These are phyloP conservation scores for Talaromyces proteolyticus DNA, from an alignment of 495 filamentous ascomycete genomes.

Conservation along the genomic window DNA sequence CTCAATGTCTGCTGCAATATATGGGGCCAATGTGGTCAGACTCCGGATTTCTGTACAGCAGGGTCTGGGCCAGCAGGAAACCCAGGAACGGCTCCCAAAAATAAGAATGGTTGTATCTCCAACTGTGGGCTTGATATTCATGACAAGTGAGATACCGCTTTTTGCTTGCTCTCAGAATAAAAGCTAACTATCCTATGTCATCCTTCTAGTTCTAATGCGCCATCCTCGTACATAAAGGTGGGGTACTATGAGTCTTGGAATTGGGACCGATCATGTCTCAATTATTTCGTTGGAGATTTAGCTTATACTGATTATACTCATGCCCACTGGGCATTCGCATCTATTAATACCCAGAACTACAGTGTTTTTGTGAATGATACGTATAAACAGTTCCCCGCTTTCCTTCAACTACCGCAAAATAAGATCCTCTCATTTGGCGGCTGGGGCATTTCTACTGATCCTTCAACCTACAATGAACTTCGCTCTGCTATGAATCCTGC, in stretches of 20 bases:
- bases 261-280: constrained; percentile 16
- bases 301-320: constrained; percentile 29
- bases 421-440: constrained; percentile 41
- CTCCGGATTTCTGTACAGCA: constrained; percentile 37
- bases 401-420: constrained; percentile 11
- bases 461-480: constrained; percentile 26
- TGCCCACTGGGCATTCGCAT: constrained; percentile 38
- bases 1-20: constrained; percentile 20
- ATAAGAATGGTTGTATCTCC: constrained; percentile 39
- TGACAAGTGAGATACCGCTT: constrained; percentile 12
- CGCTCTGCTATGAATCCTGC: constrained; percentile 24
- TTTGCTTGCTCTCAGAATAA: constrained; percentile 8
- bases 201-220: not conserved
- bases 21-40: constrained; percentile 45
- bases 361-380: constrained; percentile 21
- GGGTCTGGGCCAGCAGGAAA: constrained; percentile 16
- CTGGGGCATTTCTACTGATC: constrained; percentile 36
- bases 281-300: constrained; percentile 7
- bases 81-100: constrained; percentile 26
- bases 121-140: constrained; percentile 40
- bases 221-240: not conserved
- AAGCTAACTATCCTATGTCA: not conserved
- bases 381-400: constrained; percentile 16
- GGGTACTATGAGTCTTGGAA: constrained; percentile 7
- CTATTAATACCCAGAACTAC: constrained; percentile 13